Evolutionary conservation across 2,329 filamentous ascomycete genomes (phyloP).

Genomic region (Ophiostoma ulmi): DNA sequence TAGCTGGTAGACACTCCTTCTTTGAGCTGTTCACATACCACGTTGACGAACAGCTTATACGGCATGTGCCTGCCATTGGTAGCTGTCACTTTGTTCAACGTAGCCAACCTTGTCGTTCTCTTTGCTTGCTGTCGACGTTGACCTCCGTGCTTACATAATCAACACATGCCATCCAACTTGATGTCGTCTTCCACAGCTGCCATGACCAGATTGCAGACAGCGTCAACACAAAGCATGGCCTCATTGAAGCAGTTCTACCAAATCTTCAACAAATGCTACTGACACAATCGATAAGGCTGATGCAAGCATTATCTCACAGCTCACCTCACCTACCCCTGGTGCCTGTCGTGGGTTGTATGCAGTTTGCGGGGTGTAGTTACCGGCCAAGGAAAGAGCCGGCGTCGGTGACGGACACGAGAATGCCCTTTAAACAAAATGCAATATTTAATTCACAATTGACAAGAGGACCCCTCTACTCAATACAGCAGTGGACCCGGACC

Average conservation of each 20-base stretch:
- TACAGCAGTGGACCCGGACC: not conserved
- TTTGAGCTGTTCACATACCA: too few species aligned
- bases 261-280: too few species aligned
- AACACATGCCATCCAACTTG: not conserved
- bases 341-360: constrained; percentile 10
- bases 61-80: too few species aligned
- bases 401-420: constrained; percentile 8
- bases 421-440: not conserved
- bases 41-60: too few species aligned
- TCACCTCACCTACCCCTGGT: not conserved
- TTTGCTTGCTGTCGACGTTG: not conserved
- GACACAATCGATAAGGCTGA: not conserved
- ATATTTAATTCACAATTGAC: not conserved
- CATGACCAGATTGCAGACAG: too few species aligned
- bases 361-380: not conserved
- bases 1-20: too few species aligned
- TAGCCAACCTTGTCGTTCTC: not conserved
- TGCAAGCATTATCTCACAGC: not conserved
- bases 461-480: not conserved
- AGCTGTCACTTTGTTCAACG: too few species aligned
- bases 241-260: too few species aligned
- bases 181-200: not conserved
- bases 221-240: too few species aligned
- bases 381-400: constrained; percentile 8
- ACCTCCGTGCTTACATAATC: constrained; percentile 8